Base-by-base conservation (phyloP, 768 basidiomycete species). In the Boletus coccyginus region DNA sequence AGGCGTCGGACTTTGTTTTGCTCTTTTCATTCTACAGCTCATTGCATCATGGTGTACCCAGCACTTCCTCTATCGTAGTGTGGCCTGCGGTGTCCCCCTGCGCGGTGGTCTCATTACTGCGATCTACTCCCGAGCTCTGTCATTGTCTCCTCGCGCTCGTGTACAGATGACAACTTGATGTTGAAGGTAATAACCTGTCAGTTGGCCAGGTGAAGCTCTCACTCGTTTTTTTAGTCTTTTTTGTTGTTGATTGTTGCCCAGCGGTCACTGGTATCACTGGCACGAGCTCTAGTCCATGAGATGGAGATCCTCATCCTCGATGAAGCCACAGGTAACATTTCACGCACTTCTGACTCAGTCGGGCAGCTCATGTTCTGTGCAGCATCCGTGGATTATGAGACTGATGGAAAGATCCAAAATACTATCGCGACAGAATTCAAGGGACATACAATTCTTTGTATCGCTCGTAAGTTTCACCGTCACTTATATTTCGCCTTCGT, bases 371-470 rank as follows among this genome's bases (percentile, higher is more conserved):
- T 17, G 6, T 17, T 47, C 17, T 11, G 11, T 31, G 21, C 56
- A 82, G 90, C 90, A n/a, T 90, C 88, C 12, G 90, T 94, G 31
- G 92, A 94, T 62, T 89, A 87, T 62, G 92, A 91, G 71, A 95
- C 92, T 1, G 94, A 97, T 74, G 76, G 85, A 55, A 91, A 90
- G 69, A 94, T 98, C 57, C 94, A 97, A 67, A 81, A 89, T 59
- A 96, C 94, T 7, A 96, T 98, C 59, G 81, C 90, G 1, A 77
- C 78, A 47, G 88, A 90, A 75, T 98, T 96, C 75, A 75, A 79
- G 43, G 87, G 93, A 69, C 85, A 87, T 60, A 96, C 94, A 0
- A 82, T 95, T 52, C 72, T 95, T 16, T 93, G 90, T 70, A 94
- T 95, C 58, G 90, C 90, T 57, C 92, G 87, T 90, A 63, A 71